These are phyloP conservation scores for Cryptosporidium andersoni DNA, from an alignment of 169 alveolate species.

Conservation along the genomic window DNA sequence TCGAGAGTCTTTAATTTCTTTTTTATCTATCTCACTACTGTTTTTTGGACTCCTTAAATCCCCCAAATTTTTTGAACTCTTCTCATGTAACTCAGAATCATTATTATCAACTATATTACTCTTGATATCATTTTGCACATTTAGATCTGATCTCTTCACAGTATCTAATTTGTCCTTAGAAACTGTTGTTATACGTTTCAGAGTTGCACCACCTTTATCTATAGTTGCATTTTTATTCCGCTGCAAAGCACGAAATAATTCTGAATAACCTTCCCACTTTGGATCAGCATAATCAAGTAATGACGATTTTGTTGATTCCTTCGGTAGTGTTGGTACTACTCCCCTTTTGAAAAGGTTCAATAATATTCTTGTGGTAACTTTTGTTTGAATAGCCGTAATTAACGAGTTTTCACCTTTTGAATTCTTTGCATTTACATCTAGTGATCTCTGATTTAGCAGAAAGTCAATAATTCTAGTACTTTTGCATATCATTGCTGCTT, in stretches of 20 bases:
- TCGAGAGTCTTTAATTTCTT: no score
- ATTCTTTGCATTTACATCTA: slow-evolving; percentile 26
- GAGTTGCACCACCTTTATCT: no score
- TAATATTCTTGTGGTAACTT: slow-evolving; percentile 11
- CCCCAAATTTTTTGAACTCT: no score
- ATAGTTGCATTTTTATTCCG: not conserved
- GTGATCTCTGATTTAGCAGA: slow-evolving; percentile 9
- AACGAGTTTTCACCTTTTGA: slow-evolving; percentile 28
- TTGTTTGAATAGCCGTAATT: slow-evolving; percentile 23
- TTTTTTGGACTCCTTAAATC: no score
- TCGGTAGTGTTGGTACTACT: slow-evolving; percentile 15
- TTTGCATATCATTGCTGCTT: slow-evolving; percentile 31
- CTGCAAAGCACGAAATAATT: slow-evolving; percentile 16
- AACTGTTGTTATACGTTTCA: no score
- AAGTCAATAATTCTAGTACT: slow-evolving; percentile 28
- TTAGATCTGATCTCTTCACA: no score
- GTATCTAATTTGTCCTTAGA: no score
- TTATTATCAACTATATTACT: no score
- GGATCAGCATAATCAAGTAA: slow-evolving; percentile 35
- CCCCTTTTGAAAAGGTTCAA: slow-evolving; percentile 15
- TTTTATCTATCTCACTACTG: no score
- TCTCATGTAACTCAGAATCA: no score
- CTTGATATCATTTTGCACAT: no score
- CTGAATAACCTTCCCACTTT: slow-evolving; percentile 30
- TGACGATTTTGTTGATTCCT: slow-evolving; percentile 8